Conservation (phyloP, 257 asterid genomes). For the Nemophila menziesii region DNA sequence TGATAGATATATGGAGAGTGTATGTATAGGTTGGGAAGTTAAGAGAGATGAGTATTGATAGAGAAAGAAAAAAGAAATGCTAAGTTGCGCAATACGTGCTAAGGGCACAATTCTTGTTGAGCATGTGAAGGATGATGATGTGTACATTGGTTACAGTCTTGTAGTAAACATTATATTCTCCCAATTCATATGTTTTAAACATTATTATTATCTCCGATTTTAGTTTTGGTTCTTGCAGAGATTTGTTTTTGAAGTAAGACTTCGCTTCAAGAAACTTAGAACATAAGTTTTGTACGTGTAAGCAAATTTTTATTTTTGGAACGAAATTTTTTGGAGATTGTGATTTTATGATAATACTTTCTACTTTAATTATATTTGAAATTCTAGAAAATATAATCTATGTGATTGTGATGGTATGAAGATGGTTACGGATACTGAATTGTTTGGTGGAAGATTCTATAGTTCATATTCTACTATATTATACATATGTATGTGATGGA, state of each 20-base stretch:
- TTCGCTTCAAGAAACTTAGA: conserved; percentile 24
- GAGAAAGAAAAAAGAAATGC: conserved; percentile 11
- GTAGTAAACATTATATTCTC: conserved; percentile 6
- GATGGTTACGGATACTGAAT: no score
- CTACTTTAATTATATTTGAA: no score
- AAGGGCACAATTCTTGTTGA: conserved; percentile 15
- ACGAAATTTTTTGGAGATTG: background rate
- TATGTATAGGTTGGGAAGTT: conserved; percentile 21
- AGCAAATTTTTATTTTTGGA: background rate
- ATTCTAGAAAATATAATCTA: no score
- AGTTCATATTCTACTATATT: no score
- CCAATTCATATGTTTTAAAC: background rate
- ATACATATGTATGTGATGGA: no score
- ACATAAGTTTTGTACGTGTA: background rate
- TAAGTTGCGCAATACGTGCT: conserved; percentile 22
- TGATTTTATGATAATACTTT: background rate
- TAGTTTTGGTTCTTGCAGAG: conserved; percentile 20
- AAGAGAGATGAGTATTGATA: conserved; percentile 12
- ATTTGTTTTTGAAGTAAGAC: conserved; percentile 10
- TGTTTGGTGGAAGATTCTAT: no score
- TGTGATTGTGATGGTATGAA: no score
- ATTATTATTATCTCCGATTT: background rate
- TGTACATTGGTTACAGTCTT: conserved; percentile 1
- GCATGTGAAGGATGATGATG: conserved; percentile 11
- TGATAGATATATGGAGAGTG: conserved; percentile 20